phyloP scores from a whole-genome alignment of 768 basidiomycete species.

The Candolleomyces efflorescens region DNA sequence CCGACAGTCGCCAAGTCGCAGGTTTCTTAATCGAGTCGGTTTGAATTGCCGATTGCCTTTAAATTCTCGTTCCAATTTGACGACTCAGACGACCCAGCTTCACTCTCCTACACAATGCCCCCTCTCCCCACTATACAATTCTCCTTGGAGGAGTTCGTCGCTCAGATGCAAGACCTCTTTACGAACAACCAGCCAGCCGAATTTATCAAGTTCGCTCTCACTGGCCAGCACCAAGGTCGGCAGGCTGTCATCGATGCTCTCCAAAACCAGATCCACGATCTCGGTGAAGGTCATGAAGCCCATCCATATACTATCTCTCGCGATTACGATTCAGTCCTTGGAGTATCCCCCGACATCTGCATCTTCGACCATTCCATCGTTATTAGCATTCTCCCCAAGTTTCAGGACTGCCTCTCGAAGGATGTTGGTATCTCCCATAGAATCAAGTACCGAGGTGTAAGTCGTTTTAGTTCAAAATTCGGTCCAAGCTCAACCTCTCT shows the following conservation, averaged over 20 bases:
- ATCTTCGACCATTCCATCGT: neutral
- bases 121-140: neutral
- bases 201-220: neutral
- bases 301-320: constrained; percentile 3
- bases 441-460: neutral
- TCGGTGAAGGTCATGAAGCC: neutral
- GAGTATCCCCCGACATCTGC: constrained; percentile 10
- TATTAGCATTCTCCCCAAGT: neutral
- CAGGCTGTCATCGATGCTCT: neutral
- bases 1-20: too few species aligned
- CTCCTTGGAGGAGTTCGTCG: neutral
- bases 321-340: constrained; percentile 19
- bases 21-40: too few species aligned
- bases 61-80: too few species aligned
- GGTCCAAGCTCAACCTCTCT: too few species aligned
- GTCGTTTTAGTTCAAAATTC: too few species aligned
- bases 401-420: neutral
- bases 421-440: neutral
- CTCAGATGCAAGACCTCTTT: neutral
- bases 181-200: neutral
- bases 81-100: neutral
- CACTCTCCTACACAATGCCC: neutral
- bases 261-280: neutral
- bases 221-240: neutral
- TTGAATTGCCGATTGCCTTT: too few species aligned